Evolutionary conservation across 768 basidiomycete genomes (phyloP).

Genomic region (Mycena leptocephala): DNA sequence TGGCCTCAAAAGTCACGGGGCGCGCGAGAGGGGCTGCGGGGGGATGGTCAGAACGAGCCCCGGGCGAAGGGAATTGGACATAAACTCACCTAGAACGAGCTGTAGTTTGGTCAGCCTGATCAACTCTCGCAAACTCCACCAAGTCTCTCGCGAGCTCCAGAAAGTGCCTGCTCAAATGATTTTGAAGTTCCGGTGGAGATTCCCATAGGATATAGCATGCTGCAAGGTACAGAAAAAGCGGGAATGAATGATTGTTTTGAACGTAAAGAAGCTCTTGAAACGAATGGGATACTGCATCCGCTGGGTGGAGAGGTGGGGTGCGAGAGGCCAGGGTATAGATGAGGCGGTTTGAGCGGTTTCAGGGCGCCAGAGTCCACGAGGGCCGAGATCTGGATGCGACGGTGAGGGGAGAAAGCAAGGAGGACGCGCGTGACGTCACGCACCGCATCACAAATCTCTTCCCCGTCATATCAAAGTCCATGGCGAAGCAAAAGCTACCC

Average conservation of each 20-base stretch:
- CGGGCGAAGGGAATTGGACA: not conserved
- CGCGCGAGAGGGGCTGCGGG: not conserved
- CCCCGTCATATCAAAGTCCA: not conserved
- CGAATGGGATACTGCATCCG: not conserved
- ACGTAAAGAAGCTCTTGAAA: not conserved
- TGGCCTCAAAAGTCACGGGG: not conserved
- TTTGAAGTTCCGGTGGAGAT: not conserved
- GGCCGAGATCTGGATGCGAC: not conserved
- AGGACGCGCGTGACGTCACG: not conserved
- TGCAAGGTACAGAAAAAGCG: not conserved
- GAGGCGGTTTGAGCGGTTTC: not conserved
- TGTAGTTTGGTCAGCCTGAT: not conserved
- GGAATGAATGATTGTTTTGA: not conserved
- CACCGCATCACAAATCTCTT: not conserved
- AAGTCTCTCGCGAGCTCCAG: not conserved
- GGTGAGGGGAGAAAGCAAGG: not conserved
- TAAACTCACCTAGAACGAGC: not conserved
- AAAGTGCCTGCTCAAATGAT: not conserved
- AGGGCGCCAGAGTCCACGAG: not conserved
- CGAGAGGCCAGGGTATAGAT: not conserved
- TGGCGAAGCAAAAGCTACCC: too few relatives aligned
- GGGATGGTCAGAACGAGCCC: not conserved
- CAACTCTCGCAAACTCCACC: not conserved
- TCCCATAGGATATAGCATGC: not conserved
- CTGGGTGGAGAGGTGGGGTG: not conserved